Conservation (phyloP, 1,284 basidiomycete species). For the Ustilago sp. region DNA sequence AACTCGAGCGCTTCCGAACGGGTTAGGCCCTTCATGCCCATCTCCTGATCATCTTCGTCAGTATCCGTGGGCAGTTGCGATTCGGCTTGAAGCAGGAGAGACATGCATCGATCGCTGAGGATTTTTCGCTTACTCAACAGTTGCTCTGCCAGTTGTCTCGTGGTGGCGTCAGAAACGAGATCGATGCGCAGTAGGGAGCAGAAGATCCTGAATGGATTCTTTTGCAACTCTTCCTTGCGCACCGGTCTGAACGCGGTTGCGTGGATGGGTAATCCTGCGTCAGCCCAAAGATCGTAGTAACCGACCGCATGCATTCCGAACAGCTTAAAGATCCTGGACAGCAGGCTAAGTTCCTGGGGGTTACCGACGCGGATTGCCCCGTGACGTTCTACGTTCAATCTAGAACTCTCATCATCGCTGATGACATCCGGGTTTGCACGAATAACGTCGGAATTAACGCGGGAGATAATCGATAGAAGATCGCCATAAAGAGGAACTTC, state of each 20-base stretch:
- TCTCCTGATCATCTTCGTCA: constrained; percentile 42
- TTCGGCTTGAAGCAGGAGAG: constrained; percentile 68
- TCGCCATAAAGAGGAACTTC: constrained; percentile 72
- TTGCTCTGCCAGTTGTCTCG: constrained; percentile 61
- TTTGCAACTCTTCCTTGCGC: constrained; percentile 58
- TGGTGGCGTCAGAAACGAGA: constrained; percentile 62
- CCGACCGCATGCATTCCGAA: constrained; percentile 71
- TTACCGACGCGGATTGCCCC: constrained; percentile 72
- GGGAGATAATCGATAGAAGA: constrained; percentile 70
- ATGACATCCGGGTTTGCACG: constrained; percentile 5
- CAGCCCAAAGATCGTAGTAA: constrained; percentile 71
- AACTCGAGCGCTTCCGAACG: constrained; percentile 52
- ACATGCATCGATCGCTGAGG: constrained; percentile 65
- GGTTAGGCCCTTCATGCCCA: constrained; percentile 13
- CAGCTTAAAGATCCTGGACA: constrained; percentile 69
- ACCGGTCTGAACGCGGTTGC: constrained; percentile 71
- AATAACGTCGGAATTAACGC: constrained; percentile 67
- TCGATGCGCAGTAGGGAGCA: constrained; percentile 70
- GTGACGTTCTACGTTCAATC: constrained; percentile 71
- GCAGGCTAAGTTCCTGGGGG: constrained; percentile 67
- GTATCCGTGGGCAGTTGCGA: constrained; percentile 46
- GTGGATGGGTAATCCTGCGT: constrained; percentile 71
- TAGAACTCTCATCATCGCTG: constrained; percentile 57
- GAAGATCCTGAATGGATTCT: constrained; percentile 71
- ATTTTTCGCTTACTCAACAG: constrained; percentile 68